Percentiles rank a stretch among this genome's conserved stretches.
phyloP scores from a whole-genome alignment of 208 protist genomes.

The Leishmania gerbilli region DNA sequence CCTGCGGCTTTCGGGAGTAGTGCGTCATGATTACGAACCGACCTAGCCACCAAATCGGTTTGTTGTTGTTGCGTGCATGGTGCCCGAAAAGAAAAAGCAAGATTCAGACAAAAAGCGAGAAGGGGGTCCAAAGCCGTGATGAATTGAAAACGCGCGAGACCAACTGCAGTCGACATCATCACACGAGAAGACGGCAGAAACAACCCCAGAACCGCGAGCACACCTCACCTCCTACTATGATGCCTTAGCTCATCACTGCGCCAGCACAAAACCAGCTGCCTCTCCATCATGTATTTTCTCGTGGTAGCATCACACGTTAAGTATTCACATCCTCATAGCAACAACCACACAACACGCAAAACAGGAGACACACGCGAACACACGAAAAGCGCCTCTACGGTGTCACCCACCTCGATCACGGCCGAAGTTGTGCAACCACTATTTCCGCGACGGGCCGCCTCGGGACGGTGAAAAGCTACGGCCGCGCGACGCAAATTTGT shows the following conservation, averaged over 20 bases:
- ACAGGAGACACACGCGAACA: background rate
- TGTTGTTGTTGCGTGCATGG: background rate
- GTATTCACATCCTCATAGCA: background rate
- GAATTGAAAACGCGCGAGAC: background rate
- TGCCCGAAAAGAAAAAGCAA: background rate
- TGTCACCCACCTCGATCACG: too few species aligned
- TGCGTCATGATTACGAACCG: conserved; percentile 84
- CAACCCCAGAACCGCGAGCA: background rate
- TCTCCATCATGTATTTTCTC: background rate
- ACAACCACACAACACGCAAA: background rate
- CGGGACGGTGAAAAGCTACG: conserved; percentile 72
- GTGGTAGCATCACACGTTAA: background rate
- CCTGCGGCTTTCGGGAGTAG: conserved; percentile 92
- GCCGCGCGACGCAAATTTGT: background rate
- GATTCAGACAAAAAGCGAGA: background rate
- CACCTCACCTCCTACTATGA: background rate
- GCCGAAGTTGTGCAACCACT: background rate
- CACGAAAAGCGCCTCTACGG: background rate
- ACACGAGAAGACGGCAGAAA: background rate
- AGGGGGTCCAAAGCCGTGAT: background rate
- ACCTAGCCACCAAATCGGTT: conserved; percentile 30
- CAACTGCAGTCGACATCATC: background rate
- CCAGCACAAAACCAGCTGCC: background rate
- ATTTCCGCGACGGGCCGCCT: background rate
- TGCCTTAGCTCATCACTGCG: background rate